A percentile compares a stretch with the other conserved stretches of the same genome.
phyloP scores from a whole-genome alignment of 164 flowering plant genomes.

The Protea cynaroides region DNA sequence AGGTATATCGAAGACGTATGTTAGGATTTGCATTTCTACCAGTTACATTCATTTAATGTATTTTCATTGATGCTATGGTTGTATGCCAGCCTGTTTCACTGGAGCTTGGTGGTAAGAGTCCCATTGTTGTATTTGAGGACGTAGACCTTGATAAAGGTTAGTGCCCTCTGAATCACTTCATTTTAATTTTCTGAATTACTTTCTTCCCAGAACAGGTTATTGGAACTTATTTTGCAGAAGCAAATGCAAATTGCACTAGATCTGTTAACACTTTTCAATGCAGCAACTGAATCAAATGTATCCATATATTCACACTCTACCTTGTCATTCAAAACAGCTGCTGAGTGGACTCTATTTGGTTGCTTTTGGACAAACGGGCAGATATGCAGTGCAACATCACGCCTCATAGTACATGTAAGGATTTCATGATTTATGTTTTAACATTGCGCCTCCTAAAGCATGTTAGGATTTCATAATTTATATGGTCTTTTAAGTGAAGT shows the following conservation, averaged over 20 bases:
- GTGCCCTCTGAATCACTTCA: constrained; percentile 15
- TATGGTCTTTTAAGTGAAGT: not conserved
- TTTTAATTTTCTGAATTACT: constrained; percentile 1
- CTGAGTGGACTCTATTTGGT: constrained; percentile 91
- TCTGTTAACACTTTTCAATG: not conserved
- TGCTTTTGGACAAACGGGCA: constrained; percentile 99
- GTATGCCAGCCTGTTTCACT: constrained; percentile 77
- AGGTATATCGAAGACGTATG: constrained; percentile 38
- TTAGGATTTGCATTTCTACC: not conserved
- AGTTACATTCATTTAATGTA: not conserved
- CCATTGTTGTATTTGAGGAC: constrained; percentile 91
- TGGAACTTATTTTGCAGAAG: not conserved
- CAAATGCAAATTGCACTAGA: not conserved
- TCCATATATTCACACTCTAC: constrained; percentile 3
- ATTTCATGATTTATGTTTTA: too few relatives aligned
- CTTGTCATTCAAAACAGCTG: constrained; percentile 49
- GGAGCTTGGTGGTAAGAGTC: constrained; percentile 99
- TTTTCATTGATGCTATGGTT: constrained; percentile 1
- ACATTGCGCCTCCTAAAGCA: constrained; percentile 93
- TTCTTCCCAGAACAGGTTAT: not conserved
- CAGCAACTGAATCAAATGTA: not conserved
- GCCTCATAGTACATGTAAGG: constrained; percentile 88
- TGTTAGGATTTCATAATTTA: constrained; percentile 33
- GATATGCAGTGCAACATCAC: constrained; percentile 98
- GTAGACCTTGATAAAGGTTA: constrained; percentile 88